Base-by-base conservation (phyloP, 495 filamentous ascomycete genomes). In the Hypoxylon cercidicola region DNA sequence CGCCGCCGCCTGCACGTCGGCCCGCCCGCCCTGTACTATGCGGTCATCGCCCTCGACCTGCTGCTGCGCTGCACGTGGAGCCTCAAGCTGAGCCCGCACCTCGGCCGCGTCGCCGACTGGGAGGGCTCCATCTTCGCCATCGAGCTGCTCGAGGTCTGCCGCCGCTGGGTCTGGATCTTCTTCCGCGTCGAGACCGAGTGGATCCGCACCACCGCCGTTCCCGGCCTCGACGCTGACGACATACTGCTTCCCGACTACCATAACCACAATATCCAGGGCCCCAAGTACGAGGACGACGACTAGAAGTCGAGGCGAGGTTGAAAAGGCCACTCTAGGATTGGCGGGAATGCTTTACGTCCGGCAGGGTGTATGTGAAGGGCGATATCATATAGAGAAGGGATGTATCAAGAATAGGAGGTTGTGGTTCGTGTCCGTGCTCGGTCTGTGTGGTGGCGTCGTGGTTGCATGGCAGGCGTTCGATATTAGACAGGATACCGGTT, bases 111-210 rank as follows among this genome's bases (percentile, higher is more conserved):
- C 37, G 88, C 89, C 62, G 92, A 97, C 68, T 85, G 90, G 62
- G 95, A 98, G 76, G 87, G 88, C 48, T 81, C 82, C 1, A 88
- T 98, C 35, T 99, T 97, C 73, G 60, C 92, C n/a, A 85, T 97
- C 64, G 89, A 97, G 79, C 79, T 90, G 35, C 78, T 95, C 15
- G 95, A 99, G 75, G 88, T 98, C 7, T 82, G 90, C 16, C 85
- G 95, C 39, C 84, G 95, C 15, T 97, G 93, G 93, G 85, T 98
- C 67, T 99, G 95, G 95, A 91, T 95, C 44, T 97, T 98, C 77
- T 93, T 98, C 74, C 86, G 95, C 2, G 87, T 93, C 19, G 95
- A 99, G 81, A 90, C 91, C 18, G 95, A 99, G 80, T 96, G 90
- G 90, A 84, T 92, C 45, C 77, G 80, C 40, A 81, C 73, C 54